Evolutionary conservation across 2,329 filamentous ascomycete genomes (phyloP), one percentile per base, ranked within the genome.

Genomic region (Didymella glomerata): DNA sequence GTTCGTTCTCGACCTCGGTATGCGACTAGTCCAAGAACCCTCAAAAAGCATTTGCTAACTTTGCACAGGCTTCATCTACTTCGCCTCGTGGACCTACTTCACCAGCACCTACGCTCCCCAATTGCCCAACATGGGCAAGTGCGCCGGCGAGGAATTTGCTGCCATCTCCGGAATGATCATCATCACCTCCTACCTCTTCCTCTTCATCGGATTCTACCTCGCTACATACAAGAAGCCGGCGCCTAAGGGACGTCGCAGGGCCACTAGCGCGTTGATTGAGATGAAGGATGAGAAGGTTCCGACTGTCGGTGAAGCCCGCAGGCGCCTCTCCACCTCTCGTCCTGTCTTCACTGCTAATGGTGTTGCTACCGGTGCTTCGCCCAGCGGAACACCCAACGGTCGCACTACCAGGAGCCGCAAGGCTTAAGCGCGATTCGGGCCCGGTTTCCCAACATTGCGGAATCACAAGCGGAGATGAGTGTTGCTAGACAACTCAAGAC

Each of bases 171-270:
- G 94, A 70, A 96, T 97, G 70, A 91, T 85, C 67, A 96, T 97
- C 73, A 84, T 99, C 76, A 93, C 88, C 81, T 96, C 92, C 30
- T 99, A 98, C 87, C 88, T 99, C 60, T 86, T 98, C 65, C 91
- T 99, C 68, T 99, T 99, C 88, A 97, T 99, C 82, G 94, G 90
- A 50, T 99, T 99, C 89, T 99, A 98, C 86, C 86, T 96, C 70
- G 93, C 93, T 67, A 99, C 94, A 62, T 99, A 99, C 84, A 91
- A 90, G 83, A 93, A 92, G 84, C 88, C 90, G 63, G 86, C 88
- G 78, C 87, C 86, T 76, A 94, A 93, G 84, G 80, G 81, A 60
- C 78, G 87, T 85, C 84, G 85, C 72, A 93, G 89, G 70, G 91
- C 91, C 73, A 93, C 91, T 80, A 95, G 94, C 84, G 87, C 88